Evolutionary conservation across 345 rosid genomes (phyloP).

Genomic region (Pseudoturritis turrita): DNA sequence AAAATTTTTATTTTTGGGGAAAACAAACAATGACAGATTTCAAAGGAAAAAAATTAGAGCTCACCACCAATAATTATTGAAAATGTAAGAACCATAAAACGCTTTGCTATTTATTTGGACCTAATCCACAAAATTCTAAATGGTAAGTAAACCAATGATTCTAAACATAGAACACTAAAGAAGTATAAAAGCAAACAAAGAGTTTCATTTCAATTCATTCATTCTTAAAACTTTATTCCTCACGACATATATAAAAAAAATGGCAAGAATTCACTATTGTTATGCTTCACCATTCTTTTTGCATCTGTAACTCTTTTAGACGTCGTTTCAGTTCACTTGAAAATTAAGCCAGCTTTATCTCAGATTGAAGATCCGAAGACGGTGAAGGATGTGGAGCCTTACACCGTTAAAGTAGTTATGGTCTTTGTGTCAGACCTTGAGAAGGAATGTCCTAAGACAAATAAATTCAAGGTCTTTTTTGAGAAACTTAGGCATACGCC

Average conservation of each 20-base stretch:
- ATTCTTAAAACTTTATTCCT: not conserved
- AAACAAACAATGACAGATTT: too few relatives aligned
- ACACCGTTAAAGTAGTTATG: slow-evolving; percentile 27
- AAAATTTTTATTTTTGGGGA: too few relatives aligned
- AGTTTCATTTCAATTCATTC: not conserved
- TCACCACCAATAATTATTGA: not conserved
- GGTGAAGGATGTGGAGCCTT: slow-evolving; percentile 18
- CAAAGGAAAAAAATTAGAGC: too few relatives aligned
- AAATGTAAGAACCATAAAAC: slow-evolving; percentile 10
- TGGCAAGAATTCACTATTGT: slow-evolving; percentile 24
- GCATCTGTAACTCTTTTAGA: slow-evolving; percentile 5
- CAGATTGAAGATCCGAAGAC: slow-evolving; percentile 17
- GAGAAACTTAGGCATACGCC: slow-evolving; percentile 21
- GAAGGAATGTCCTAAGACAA: slow-evolving; percentile 25
- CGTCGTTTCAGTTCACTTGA: slow-evolving; percentile 6
- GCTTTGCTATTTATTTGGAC: slow-evolving; percentile 11
- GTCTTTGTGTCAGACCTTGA: slow-evolving; percentile 21
- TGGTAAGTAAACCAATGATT: not conserved
- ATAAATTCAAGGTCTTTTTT: slow-evolving; percentile 4
- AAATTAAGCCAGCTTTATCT: not conserved
- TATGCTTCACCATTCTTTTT: slow-evolving; percentile 17
- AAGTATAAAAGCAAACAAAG: slow-evolving; percentile 6
- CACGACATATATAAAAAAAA: not conserved
- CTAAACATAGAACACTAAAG: slow-evolving; percentile 19
- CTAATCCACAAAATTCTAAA: not conserved